phyloP scores from a whole-genome alignment of 257 asterid genomes.

The Fraxinus americana region DNA sequence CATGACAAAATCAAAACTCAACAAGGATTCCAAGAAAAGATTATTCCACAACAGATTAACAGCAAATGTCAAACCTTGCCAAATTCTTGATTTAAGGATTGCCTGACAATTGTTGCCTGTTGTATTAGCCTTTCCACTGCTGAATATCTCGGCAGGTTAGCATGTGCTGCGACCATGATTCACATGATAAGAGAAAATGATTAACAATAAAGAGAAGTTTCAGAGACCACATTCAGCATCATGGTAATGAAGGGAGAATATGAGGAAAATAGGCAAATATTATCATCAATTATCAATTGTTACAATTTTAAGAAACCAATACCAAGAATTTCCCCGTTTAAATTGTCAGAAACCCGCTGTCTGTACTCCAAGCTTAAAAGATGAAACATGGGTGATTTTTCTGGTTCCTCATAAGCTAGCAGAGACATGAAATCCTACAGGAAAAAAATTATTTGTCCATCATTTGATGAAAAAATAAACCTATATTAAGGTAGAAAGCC shows the following conservation, averaged over 20 bases:
- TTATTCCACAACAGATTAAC: constrained; percentile 16
- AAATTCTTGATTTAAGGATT: constrained; percentile 69
- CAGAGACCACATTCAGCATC: background rate
- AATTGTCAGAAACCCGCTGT: constrained; percentile 74
- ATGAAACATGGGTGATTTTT: constrained; percentile 93
- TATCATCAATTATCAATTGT: background rate
- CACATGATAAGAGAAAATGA: constrained; percentile 15
- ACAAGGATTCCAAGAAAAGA: background rate
- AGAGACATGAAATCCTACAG: constrained; percentile 81
- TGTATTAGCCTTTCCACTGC: constrained; percentile 81
- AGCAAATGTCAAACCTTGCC: constrained; percentile 67
- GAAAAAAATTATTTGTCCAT: constrained; percentile 5
- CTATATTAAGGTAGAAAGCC: constrained; percentile 7
- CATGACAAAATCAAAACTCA: background rate
- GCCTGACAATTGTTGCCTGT: constrained; percentile 76
- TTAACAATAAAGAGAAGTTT: constrained; percentile 10
- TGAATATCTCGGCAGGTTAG: constrained; percentile 70
- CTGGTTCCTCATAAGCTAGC: constrained; percentile 89
- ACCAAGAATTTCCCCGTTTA: constrained; percentile 90
- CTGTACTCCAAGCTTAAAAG: constrained; percentile 74
- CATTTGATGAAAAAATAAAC: constrained; percentile 13
- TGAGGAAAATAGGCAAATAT: background rate
- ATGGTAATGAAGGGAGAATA: background rate
- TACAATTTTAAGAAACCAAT: constrained; percentile 20
- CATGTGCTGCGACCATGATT: constrained; percentile 54